phyloP scores from a whole-genome alignment of 1,284 basidiomycete species.

The Lentinula novae-zelandiae region DNA sequence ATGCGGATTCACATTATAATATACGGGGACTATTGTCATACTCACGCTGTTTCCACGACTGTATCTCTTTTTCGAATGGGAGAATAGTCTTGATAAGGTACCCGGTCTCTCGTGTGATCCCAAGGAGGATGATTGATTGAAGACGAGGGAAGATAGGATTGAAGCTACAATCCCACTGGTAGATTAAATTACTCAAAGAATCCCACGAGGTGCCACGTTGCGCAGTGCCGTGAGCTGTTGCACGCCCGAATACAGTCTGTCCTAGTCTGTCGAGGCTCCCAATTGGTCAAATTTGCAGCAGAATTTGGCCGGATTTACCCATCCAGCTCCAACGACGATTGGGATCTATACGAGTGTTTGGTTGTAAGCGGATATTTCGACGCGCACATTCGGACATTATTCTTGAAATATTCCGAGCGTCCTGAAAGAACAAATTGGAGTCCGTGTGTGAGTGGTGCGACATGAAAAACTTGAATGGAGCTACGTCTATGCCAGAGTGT shows the following conservation, averaged over 20 bases:
- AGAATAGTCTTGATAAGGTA: not conserved
- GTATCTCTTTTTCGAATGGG: not conserved
- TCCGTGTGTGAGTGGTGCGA: not conserved
- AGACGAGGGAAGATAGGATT: not conserved
- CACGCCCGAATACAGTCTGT: not conserved
- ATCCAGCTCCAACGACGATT: slow-evolving; percentile 79
- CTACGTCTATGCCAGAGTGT: slow-evolving; percentile 83
- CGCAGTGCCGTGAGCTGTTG: no score
- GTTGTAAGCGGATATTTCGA: slow-evolving; percentile 60
- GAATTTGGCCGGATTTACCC: slow-evolving; percentile 64
- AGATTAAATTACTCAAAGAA: no score
- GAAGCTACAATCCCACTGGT: no score
- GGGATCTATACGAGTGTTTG: slow-evolving; percentile 70
- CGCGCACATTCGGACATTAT: slow-evolving; percentile 73
- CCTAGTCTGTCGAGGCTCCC: not conserved
- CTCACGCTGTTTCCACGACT: not conserved
- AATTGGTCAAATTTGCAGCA: not conserved
- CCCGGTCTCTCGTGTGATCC: not conserved
- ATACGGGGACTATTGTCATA: not conserved
- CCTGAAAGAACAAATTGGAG: slow-evolving; percentile 41
- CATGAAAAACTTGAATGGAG: not conserved
- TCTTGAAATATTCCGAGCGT: slow-evolving; percentile 81
- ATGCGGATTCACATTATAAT: slow-evolving; percentile 2
- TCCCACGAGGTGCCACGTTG: no score
- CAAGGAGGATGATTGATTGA: not conserved